Conservation (phyloP, 768 basidiomycete species). For the Termitomyces sp. region DNA sequence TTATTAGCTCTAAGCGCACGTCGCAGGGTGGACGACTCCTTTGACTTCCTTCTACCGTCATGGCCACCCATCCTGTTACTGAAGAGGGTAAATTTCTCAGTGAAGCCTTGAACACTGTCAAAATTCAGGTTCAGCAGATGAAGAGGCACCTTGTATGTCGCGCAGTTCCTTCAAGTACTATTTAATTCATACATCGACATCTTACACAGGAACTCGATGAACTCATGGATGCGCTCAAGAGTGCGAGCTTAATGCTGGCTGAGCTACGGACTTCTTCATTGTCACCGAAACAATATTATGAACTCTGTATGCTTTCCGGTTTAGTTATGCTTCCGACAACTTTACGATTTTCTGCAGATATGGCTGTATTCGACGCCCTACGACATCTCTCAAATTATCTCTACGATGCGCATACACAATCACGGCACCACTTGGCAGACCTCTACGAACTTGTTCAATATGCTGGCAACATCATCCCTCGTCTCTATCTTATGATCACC, state of each 20-base stretch:
- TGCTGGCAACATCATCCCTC: slow-evolving; percentile 92
- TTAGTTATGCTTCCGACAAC: neutral
- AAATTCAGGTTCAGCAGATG: slow-evolving; percentile 93
- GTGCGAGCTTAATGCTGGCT: slow-evolving; percentile 95
- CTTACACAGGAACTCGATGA: slow-evolving; percentile 79
- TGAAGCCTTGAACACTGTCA: slow-evolving; percentile 82
- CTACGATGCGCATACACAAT: slow-evolving; percentile 90
- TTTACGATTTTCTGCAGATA: slow-evolving; percentile 54
- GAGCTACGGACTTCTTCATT: slow-evolving; percentile 92
- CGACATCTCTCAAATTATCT: slow-evolving; percentile 95
- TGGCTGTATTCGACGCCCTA: slow-evolving; percentile 97
- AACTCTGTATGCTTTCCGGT: slow-evolving; percentile 68
- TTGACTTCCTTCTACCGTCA: slow-evolving; percentile 9
- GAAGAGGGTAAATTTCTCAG: slow-evolving; percentile 85
- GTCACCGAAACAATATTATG: slow-evolving; percentile 97
- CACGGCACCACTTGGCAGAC: slow-evolving; percentile 95
- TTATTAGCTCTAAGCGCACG: neutral
- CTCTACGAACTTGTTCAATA: slow-evolving; percentile 99
- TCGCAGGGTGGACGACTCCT: slow-evolving; percentile 10
- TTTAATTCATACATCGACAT: slow-evolving; percentile 1
- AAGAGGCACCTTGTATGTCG: slow-evolving; percentile 81
- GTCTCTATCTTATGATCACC: slow-evolving; percentile 97
- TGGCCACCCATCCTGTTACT: slow-evolving; percentile 38
- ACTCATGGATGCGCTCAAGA: slow-evolving; percentile 98
- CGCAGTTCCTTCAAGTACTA: slow-evolving; percentile 1